Evolutionary conservation across 768 basidiomycete genomes (phyloP).

Genomic region (Infundibulicybe gibba): DNA sequence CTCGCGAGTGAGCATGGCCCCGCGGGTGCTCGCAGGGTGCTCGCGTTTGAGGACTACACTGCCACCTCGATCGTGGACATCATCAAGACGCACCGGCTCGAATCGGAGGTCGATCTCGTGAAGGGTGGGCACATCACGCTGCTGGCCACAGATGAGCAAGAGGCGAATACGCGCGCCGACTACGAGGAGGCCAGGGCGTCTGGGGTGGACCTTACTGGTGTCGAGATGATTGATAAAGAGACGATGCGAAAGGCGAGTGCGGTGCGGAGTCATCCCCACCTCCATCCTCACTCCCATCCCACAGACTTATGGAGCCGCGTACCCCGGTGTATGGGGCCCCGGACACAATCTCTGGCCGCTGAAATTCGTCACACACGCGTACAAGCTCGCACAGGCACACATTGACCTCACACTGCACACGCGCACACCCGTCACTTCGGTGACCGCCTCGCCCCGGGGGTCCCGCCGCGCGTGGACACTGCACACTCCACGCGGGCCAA

Average conservation of each 20-base stretch:
- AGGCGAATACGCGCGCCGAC: slow-evolving; percentile 33
- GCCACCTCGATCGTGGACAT: slow-evolving; percentile 43
- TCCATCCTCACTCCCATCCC: background rate
- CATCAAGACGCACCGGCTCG: slow-evolving; percentile 39
- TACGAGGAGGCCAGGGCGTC: slow-evolving; percentile 50
- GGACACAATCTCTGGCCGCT: slow-evolving; percentile 76
- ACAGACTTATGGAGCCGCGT: slow-evolving; percentile 40
- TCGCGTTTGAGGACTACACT: slow-evolving; percentile 58
- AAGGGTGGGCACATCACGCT: slow-evolving; percentile 50
- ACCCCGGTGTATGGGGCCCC: slow-evolving; percentile 47
- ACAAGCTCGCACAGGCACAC: slow-evolving; percentile 31
- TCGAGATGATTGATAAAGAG: slow-evolving; percentile 43
- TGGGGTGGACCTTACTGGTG: slow-evolving; percentile 40
- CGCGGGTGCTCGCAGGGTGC: slow-evolving; percentile 51
- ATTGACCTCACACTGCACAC: slow-evolving; percentile 63
- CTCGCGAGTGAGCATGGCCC: slow-evolving; percentile 37
- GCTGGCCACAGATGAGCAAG: slow-evolving; percentile 44
- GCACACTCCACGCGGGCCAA: slow-evolving; percentile 61
- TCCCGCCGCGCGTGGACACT: slow-evolving; percentile 45
- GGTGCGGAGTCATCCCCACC: background rate
- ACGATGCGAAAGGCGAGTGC: slow-evolving; percentile 44
- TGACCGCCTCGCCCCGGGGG: slow-evolving; percentile 14
- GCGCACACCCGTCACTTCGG: slow-evolving; percentile 60
- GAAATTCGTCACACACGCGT: slow-evolving; percentile 74
- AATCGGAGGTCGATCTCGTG: slow-evolving; percentile 57